Percentiles rank a stretch among this genome's conserved stretches.
phyloP scores from a whole-genome alignment of 176 grass and related monocot species.

The Musa schizocarpa region DNA sequence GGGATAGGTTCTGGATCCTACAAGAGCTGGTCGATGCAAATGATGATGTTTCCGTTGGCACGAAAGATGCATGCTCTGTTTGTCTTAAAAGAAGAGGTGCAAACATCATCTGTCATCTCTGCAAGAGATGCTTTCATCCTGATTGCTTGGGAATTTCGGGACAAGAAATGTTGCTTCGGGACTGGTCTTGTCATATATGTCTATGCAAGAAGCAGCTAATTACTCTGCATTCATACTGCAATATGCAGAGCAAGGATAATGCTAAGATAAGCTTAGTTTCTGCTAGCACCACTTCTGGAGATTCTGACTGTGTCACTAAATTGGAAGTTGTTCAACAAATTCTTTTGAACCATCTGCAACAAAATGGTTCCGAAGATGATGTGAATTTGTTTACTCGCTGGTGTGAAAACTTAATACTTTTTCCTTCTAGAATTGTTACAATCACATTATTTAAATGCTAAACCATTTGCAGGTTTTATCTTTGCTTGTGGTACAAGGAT shows the following conservation, averaged over 20 bases:
- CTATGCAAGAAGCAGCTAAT: slow-evolving; percentile 73
- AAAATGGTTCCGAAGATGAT: slow-evolving; percentile 76
- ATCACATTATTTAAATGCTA: neutral
- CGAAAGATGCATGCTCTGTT: slow-evolving; percentile 67
- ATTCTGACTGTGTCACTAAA: slow-evolving; percentile 33
- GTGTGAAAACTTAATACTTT: slow-evolving; percentile 24
- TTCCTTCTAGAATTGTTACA: neutral
- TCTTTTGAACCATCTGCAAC: slow-evolving; percentile 80
- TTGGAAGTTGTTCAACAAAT: slow-evolving; percentile 76
- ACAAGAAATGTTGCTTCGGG: slow-evolving; percentile 57
- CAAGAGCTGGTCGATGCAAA: slow-evolving; percentile 50
- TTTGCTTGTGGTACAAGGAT: slow-evolving; percentile 96
- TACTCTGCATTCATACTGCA: slow-evolving; percentile 59
- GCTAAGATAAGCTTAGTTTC: slow-evolving; percentile 38
- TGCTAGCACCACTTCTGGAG: slow-evolving; percentile 36
- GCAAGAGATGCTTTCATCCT: slow-evolving; percentile 85
- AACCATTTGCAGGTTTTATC: slow-evolving; percentile 62
- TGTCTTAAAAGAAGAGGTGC: slow-evolving; percentile 71
- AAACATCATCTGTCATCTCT: slow-evolving; percentile 63
- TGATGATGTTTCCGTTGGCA: slow-evolving; percentile 23
- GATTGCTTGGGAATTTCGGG: slow-evolving; percentile 70
- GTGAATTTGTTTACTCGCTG: slow-evolving; percentile 84
- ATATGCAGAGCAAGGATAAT: slow-evolving; percentile 64
- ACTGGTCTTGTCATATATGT: slow-evolving; percentile 73
- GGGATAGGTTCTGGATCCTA: slow-evolving; percentile 83